Evolutionary conservation across 345 rosid genomes (phyloP).

Genomic region (Corymbia maculata): DNA sequence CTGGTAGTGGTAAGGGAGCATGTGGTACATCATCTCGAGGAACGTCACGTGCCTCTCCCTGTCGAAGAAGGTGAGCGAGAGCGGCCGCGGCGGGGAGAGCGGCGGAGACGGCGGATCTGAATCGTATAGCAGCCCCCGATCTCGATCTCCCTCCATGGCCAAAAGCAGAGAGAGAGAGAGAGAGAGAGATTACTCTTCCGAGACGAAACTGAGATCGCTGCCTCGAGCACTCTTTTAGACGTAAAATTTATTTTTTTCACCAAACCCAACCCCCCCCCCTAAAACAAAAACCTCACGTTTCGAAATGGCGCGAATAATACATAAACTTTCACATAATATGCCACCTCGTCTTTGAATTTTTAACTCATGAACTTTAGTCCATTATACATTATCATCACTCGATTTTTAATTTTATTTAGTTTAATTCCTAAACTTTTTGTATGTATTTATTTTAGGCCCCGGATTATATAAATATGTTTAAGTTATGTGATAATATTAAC

Average conservation of each 20-base stretch:
- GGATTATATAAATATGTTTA: too few relatives aligned
- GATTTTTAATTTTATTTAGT: too few relatives aligned
- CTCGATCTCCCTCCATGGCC: conserved; percentile 13
- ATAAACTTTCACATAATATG: too few relatives aligned
- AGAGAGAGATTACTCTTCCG: neutral
- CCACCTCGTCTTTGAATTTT: too few relatives aligned
- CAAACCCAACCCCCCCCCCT: too few relatives aligned
- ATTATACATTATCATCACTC: too few relatives aligned
- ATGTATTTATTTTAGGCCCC: too few relatives aligned
- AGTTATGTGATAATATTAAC: too few relatives aligned
- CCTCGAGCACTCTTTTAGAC: neutral
- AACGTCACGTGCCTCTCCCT: conserved; percentile 51
- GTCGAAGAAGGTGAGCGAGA: conserved; percentile 23
- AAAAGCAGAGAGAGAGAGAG: neutral
- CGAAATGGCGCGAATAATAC: neutral
- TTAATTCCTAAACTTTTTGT: too few relatives aligned
- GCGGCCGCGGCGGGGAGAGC: conserved; percentile 2
- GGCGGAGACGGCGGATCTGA: conserved; percentile 16
- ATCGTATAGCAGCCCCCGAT: neutral
- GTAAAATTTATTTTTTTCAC: too few relatives aligned
- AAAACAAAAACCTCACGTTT: too few relatives aligned
- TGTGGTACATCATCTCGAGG: conserved; percentile 68
- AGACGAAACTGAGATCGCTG: neutral
- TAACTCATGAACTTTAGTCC: too few relatives aligned
- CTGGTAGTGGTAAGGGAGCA: conserved; percentile 65